phyloP scores from a whole-genome alignment of 352 stramenopile genomes.

The Phytophthora kernoviae region DNA sequence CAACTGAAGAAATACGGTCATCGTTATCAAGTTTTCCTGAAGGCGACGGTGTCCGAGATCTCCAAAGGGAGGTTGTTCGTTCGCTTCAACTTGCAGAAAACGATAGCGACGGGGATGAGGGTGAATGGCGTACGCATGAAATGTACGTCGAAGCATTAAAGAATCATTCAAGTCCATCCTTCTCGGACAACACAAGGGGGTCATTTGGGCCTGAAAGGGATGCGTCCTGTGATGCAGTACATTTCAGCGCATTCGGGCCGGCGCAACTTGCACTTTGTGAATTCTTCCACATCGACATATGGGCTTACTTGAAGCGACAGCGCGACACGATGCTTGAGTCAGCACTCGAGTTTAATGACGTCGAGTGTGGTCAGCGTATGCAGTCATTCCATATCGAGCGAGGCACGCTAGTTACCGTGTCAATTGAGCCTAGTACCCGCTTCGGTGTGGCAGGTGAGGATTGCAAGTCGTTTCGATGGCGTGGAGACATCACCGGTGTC shows the following conservation, averaged over 20 bases:
- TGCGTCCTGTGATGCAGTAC: slow-evolving; percentile 39
- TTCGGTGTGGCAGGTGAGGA: slow-evolving; percentile 51
- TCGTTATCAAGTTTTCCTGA: slow-evolving; percentile 21
- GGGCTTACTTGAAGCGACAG: slow-evolving; percentile 72
- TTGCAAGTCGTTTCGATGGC: slow-evolving; percentile 73
- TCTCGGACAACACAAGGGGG: background rate
- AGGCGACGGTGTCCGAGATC: slow-evolving; percentile 11
- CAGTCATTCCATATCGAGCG: slow-evolving; percentile 57
- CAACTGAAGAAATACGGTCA: slow-evolving; percentile 3
- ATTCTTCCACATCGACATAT: slow-evolving; percentile 69
- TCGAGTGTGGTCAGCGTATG: slow-evolving; percentile 50
- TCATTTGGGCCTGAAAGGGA: slow-evolving; percentile 6
- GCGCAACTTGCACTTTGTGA: slow-evolving; percentile 45
- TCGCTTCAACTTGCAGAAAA: slow-evolving; percentile 37
- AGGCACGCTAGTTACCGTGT: slow-evolving; percentile 68
- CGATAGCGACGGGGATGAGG: background rate
- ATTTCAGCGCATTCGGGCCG: slow-evolving; percentile 65
- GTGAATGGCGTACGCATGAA: background rate
- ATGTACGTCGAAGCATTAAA: slow-evolving; percentile 7
- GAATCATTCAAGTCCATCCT: background rate
- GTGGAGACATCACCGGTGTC: slow-evolving; percentile 56
- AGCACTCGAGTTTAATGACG: slow-evolving; percentile 55
- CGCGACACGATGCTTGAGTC: slow-evolving; percentile 64
- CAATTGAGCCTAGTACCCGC: slow-evolving; percentile 44
- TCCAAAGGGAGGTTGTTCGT: slow-evolving; percentile 49